Evolutionary conservation across 2,329 filamentous ascomycete genomes (phyloP).

Genomic region (Botrytis hyacinthi): DNA sequence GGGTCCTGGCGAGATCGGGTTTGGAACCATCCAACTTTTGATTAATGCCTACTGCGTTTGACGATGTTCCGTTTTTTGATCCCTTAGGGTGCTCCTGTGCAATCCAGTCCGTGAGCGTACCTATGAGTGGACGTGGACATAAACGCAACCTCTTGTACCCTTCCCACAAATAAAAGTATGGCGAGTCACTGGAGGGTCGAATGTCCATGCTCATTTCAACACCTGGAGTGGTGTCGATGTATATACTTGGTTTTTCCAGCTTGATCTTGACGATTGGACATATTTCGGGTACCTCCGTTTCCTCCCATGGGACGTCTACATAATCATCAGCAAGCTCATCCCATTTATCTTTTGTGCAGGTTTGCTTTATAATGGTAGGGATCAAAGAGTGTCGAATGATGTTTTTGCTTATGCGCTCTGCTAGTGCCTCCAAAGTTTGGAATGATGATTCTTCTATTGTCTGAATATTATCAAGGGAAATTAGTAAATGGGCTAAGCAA

Average conservation of each 20-base stretch:
- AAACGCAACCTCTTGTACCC: slow-evolving; percentile 15
- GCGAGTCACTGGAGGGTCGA: neutral
- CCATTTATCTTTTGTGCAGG: neutral
- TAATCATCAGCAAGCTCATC: neutral
- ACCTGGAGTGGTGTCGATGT: slow-evolving; percentile 8
- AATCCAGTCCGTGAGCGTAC: slow-evolving; percentile 34
- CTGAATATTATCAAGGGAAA: slow-evolving; percentile 39
- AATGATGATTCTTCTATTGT: slow-evolving; percentile 56
- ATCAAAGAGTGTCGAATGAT: slow-evolving; percentile 47
- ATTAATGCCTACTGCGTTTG: neutral
- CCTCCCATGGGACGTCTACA: neutral
- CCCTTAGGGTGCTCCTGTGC: slow-evolving; percentile 16
- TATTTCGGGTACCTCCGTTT: neutral
- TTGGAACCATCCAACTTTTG: neutral
- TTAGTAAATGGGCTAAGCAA: neutral
- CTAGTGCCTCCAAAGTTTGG: slow-evolving; percentile 63
- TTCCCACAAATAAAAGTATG: slow-evolving; percentile 9
- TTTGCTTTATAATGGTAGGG: slow-evolving; percentile 28
- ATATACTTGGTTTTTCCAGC: slow-evolving; percentile 18
- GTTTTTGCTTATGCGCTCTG: slow-evolving; percentile 46
- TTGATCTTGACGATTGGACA: slow-evolving; percentile 6
- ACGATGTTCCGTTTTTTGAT: neutral
- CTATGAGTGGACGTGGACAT: slow-evolving; percentile 32
- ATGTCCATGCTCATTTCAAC: slow-evolving; percentile 13
- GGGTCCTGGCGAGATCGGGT: too few relatives aligned